Percentiles rank a stretch among this genome's conserved stretches.
Conservation (phyloP, 345 rosid genomes). For the Fremontodendron californicum region DNA sequence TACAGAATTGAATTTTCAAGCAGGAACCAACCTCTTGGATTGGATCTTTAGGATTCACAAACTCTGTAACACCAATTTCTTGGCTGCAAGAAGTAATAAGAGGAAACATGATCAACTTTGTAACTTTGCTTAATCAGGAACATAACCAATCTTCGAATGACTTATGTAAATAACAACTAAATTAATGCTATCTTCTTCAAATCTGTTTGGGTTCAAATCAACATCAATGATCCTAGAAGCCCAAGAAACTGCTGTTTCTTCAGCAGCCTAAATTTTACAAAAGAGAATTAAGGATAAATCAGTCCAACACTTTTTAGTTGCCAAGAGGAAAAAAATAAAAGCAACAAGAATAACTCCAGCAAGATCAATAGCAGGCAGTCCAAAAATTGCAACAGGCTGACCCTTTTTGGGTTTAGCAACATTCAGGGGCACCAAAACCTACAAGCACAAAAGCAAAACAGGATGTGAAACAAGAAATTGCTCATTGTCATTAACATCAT, state of each 20-base stretch:
- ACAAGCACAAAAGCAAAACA: background rate
- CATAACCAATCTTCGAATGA: background rate
- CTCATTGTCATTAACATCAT: background rate
- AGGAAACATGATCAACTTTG: background rate
- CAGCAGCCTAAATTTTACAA: slow-evolving; percentile 45
- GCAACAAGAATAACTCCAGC: slow-evolving; percentile 30
- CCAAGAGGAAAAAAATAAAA: background rate
- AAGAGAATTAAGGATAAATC: background rate
- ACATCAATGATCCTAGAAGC: slow-evolving; percentile 71
- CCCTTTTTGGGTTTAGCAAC: slow-evolving; percentile 73
- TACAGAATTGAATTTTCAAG: background rate
- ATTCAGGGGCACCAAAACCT: slow-evolving; percentile 68
- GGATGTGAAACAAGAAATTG: background rate
- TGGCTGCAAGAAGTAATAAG: slow-evolving; percentile 38
- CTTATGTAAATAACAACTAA: background rate
- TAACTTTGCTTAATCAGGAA: background rate
- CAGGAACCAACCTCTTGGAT: slow-evolving; percentile 45
- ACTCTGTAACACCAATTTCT: slow-evolving; percentile 62
- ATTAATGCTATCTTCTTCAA: slow-evolving; percentile 33
- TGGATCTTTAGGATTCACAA: slow-evolving; percentile 62
- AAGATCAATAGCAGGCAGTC: slow-evolving; percentile 77
- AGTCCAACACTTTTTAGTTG: background rate
- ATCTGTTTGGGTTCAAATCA: slow-evolving; percentile 58
- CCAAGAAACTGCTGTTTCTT: slow-evolving; percentile 66
- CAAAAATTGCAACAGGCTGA: slow-evolving; percentile 56